Base-by-base conservation (phyloP, 164 flowering plant species). In the Chloranthus sessilifolius region DNA sequence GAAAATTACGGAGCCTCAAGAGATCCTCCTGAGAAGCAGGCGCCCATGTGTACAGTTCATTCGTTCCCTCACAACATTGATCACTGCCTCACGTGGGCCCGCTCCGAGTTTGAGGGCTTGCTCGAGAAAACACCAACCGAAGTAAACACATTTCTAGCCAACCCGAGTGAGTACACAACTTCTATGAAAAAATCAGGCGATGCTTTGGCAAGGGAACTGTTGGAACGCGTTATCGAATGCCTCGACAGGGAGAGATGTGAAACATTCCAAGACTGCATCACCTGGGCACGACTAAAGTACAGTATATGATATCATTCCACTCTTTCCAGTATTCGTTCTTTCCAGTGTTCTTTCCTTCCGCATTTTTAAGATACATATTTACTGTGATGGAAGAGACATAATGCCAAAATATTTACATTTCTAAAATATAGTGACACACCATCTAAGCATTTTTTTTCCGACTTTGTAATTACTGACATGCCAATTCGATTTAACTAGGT, bases 11-110 rank as follows among this genome's bases (percentile, higher is more conserved):
- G 96, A 48, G 92, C 92, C 35, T 87, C 92, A 35, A 73, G 96
- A 50, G 96, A 88, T 39, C 96, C 88, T 28, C 94, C 94, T 29
- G 94, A 88, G 78, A 88, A 81, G 60, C 94, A 88, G 62, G 96
- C 96, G 4, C 94, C 96, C 6, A 88, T 88, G 96, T 88, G 96
- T 65, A 87, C 96, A 3, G 85, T 88, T 34, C 94, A 87, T 53
- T 87, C 96, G 8, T 88, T 88, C 53, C 96, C 96, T 0, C 96
- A 88, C 70, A 87, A 87, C 61, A 88, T 84, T 55, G 96, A 88
- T 59, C 94, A 88, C 56, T 88, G 96, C 66, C 66, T 88, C 56
- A 88, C 94, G 16, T 88, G 96, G 96, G 96, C 96, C 40, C 77
- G 94, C 24, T 88, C 94, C 7, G 96, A 85, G 61, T 88, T 88